Conservation (phyloP, 768 basidiomycete genomes). For the Imleria badia region DNA sequence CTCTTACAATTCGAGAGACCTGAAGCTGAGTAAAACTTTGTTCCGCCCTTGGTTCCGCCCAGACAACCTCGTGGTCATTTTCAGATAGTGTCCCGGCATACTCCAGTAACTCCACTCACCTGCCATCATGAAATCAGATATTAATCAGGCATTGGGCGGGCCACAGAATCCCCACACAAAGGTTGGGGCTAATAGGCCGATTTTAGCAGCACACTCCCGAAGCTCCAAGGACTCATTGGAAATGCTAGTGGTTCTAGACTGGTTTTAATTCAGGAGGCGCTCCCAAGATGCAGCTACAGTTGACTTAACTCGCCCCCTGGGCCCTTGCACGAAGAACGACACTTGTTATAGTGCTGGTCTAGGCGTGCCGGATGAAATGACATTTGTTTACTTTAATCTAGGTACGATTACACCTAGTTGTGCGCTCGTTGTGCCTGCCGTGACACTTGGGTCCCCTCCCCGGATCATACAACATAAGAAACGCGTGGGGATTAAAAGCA, state of each 20-base stretch:
- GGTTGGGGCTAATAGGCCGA: background rate
- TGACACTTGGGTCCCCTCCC: background rate
- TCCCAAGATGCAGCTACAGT: too few relatives aligned
- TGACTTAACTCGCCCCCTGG: background rate
- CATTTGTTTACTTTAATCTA: background rate
- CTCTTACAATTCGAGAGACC: background rate
- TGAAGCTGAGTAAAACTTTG: background rate
- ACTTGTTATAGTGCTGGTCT: background rate
- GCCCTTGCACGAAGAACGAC: background rate
- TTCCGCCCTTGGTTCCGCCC: background rate
- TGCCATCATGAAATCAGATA: conserved; percentile 1
- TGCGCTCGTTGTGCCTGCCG: background rate
- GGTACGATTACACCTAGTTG: background rate
- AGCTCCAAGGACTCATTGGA: background rate
- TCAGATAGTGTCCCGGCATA: background rate
- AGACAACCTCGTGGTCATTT: background rate
- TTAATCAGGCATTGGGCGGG: background rate
- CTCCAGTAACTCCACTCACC: background rate
- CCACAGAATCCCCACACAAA: conserved; percentile 13
- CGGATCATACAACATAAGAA: conserved; percentile 2
- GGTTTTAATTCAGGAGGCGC: too few relatives aligned
- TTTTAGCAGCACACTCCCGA: background rate
- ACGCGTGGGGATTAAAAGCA: conserved; percentile 8
- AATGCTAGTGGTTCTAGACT: background rate
- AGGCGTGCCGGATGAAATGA: background rate